Conservation (phyloP, 441 rosid genomes). For the Erysimum cheiri region DNA sequence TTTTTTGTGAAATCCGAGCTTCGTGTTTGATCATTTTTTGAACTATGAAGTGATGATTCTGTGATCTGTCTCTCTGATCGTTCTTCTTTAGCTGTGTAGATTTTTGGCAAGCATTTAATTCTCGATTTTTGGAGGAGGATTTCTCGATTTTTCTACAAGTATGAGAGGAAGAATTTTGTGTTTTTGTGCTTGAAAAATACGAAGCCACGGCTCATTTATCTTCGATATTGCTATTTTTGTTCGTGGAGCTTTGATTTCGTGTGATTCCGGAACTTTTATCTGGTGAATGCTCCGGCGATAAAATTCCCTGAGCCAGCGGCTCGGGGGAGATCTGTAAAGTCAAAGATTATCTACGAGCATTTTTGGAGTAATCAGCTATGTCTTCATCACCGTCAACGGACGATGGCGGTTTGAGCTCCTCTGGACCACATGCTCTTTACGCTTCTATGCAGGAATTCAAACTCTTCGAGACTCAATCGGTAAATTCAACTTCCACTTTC, state of each 20-base stretch:
- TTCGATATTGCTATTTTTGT: background rate
- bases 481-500: slow-evolving; percentile 17
- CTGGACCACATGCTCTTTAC: slow-evolving; percentile 32
- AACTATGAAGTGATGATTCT: background rate
- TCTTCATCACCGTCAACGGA: slow-evolving; percentile 47
- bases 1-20: slow-evolving; percentile 14
- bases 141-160: background rate
- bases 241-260: slow-evolving; percentile 11
- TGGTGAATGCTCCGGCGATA: slow-evolving; percentile 58
- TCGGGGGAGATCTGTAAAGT: slow-evolving; percentile 54
- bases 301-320: slow-evolving; percentile 81
- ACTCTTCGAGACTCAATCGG: slow-evolving; percentile 48
- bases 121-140: background rate
- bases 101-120: too few species aligned
- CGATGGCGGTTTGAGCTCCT: slow-evolving; percentile 43
- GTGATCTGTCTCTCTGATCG: slow-evolving; percentile 17
- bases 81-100: background rate
- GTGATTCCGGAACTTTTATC: slow-evolving; percentile 17
- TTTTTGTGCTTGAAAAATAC: background rate
- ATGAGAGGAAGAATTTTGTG: background rate
- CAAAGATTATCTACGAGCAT: background rate
- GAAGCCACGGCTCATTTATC: background rate
- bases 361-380: slow-evolving; percentile 40
- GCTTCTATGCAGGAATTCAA: slow-evolving; percentile 44
- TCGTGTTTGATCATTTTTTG: background rate